Base-by-base conservation (phyloP, 169 alveolate species). In the Plasmodium inui region DNA sequence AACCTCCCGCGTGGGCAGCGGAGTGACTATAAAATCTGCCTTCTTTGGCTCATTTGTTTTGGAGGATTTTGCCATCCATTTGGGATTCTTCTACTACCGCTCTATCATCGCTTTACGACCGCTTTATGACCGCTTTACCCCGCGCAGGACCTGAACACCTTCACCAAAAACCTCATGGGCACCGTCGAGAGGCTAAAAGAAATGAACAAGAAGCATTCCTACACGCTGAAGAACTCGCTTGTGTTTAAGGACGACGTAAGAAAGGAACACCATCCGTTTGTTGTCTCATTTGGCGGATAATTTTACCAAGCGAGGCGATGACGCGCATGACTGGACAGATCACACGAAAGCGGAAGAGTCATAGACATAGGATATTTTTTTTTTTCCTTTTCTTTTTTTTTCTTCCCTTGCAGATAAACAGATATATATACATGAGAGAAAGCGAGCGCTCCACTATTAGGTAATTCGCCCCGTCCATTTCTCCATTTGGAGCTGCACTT, bases 191-290 rank as follows among this genome's bases (percentile, higher is more conserved):
- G 46, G 30, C 70, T 86, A 19, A 74, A 74, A 61, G 39, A 37
- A 3, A 76, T 57, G 70, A 44, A 86, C 39, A 78, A 86, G 70
- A 44, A 57, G 41, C 85, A 86, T 53, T 74, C 78, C 3, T 78
- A 50, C 70, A 86, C 93, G 34, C 32, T 86, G n/a, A 86, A 86
- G 71, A 76, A 55, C 26, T 41, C 93, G 3, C 84, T 86, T 12
- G 28, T 86, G 80, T 57, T 86, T 30, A 86, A 86, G 30, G 93
- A 86, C 41, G 93, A 86, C 79, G 93, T 86, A 74, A 86, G 86
- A 30, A 7, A 30, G n/a, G 17, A 19, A 67, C 41, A 17, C 37
- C 17, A 67, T 26, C 37, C 8, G 6, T 67, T n/a, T 67, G 76
- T 9, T 67, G 76, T 26, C 32, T 34, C n/a, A 9, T 67, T 19